Evolutionary conservation across 768 basidiomycete genomes (phyloP), one percentile per base, ranked within the genome.

Genomic region (Leccinum subgranulosum): DNA sequence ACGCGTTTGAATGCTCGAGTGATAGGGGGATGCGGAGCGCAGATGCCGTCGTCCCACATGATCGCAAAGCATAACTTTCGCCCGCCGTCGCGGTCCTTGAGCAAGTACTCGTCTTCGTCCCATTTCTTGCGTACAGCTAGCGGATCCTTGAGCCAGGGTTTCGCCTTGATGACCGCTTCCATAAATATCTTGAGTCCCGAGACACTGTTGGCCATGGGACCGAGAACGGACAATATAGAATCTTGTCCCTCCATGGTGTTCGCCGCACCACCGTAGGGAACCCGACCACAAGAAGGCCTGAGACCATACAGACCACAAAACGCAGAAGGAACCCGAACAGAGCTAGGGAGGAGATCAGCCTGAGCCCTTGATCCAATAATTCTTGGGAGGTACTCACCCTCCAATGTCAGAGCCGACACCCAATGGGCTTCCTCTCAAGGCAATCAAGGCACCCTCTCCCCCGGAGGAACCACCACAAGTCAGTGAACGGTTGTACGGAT

Each of bases 381-480:
- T 46, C 11, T 21, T 7, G 8, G 31, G 21, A 55, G 48, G 23
- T n/a, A 68, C 73, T 10, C 66, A 87, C 88, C 90, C 88, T 64
- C 87, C 88, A 57, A 92, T 82, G 68, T 93, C 92, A 27, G 91
- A 87, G 45, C 91, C 92, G 12, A 92, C 81, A 28, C 91, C 88
- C 58, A 82, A 45, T 1, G 76, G 73, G 36, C 74, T 75, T 33
- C 82, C 81, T 54, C 67, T 76, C 58, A 72, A 46, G 27, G 63
- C 85, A 45, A 93, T 64, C 7, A 94, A 78, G 1, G 92, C 89
- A 43, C 88, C 88, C 74, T 94, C 93, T 33, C 92, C 93, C 7
- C 93, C 93, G 4, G 87, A 90, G 0, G 90, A 93, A 2, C 93
- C 93, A 10, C 92, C 92, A 5, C 77, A 73, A 6, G 88, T 91